Evolutionary conservation across 345 rosid genomes (phyloP), one percentile per base, ranked within the genome.

Genomic region (Sonneratia alba): DNA sequence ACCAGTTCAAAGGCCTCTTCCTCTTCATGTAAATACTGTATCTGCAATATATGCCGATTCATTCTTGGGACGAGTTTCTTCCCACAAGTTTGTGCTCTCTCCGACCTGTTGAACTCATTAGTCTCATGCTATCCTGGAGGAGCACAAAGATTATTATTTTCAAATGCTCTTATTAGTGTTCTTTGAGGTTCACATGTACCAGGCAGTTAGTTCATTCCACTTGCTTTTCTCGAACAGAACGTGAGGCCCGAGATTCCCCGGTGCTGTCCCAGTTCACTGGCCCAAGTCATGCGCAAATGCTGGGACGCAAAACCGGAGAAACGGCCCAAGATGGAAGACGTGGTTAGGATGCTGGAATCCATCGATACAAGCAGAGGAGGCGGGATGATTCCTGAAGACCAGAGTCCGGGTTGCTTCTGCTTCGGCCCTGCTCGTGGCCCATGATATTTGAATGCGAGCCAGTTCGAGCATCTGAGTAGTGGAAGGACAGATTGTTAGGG

Each of bases 301-400:
- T 94, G 98, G 98, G 93, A 94, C 64, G 82, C 55, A 37, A 85
- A 88, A 72, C 78, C 93, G 1, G 85, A 85, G 72, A 94, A 84
- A 63, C 89, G 98, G 36, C 96, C 91, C 1, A 97, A 91, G 75
- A 94, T 94, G 98, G 80, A 78, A 0, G 87, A 88, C 37, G 98
- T 94, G 22, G 98, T 91, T 76, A 81, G 43, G 48, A 82, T 90
- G 92, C 74, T 94, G 66, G 95, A 94, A 83, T 88, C 81, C 7
- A 70, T 94, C 36, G 87, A 94, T 85, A 91, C 97, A 3, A 86
- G 83, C 82, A 94, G 85, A 81, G 97, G 97, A 36, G 97, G 97
- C 42, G 98, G 98, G 77, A 94, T 94, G 98, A 91, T 91, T 72
- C 91, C 96, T 1, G 97, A 91, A 4, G 96, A 83, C 82, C 87